phyloP scores from a whole-genome alignment of 2,329 filamentous ascomycete genomes.

The Aspergillus fumigatus region DNA sequence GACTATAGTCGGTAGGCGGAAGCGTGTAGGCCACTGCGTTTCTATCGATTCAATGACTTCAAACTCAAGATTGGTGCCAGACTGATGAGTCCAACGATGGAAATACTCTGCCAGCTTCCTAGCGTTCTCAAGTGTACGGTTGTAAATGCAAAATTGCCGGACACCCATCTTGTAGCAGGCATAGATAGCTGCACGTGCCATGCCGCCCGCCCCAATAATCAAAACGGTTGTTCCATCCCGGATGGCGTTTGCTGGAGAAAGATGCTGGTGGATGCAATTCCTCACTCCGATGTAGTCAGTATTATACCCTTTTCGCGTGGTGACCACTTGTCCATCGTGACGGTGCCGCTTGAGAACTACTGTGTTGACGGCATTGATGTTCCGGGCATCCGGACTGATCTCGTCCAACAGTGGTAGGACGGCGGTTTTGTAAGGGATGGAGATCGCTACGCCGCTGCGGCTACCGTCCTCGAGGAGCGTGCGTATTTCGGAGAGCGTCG shows the following conservation, averaged over 20 bases:
- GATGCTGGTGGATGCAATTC: slow-evolving; percentile 20
- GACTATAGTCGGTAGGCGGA: slow-evolving; percentile 18
- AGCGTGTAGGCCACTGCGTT: slow-evolving; percentile 15
- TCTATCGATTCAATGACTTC: slow-evolving; percentile 10
- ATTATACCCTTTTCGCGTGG: slow-evolving; percentile 22
- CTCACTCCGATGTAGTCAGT: slow-evolving; percentile 27
- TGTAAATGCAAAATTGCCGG: slow-evolving; percentile 23
- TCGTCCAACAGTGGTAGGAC: slow-evolving; percentile 17
- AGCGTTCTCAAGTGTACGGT: slow-evolving; percentile 19
- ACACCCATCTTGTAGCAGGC: slow-evolving; percentile 21
- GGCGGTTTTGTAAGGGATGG: slow-evolving; percentile 23
- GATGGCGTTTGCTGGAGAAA: slow-evolving; percentile 23
- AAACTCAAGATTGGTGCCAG: neutral
- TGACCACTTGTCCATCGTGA: neutral
- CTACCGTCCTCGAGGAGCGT: slow-evolving; percentile 8
- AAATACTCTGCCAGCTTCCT: slow-evolving; percentile 16
- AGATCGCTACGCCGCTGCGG: slow-evolving; percentile 17
- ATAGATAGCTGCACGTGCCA: slow-evolving; percentile 27
- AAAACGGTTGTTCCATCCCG: slow-evolving; percentile 16
- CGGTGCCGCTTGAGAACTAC: slow-evolving; percentile 10
- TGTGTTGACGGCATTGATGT: slow-evolving; percentile 28
- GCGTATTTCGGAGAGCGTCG: slow-evolving; percentile 8
- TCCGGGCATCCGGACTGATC: slow-evolving; percentile 17
- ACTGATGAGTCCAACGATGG: neutral
- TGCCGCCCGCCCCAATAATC: slow-evolving; percentile 24